phyloP scores from a whole-genome alignment of 169 alveolate genomes.

The Plasmodium coatneyi region DNA sequence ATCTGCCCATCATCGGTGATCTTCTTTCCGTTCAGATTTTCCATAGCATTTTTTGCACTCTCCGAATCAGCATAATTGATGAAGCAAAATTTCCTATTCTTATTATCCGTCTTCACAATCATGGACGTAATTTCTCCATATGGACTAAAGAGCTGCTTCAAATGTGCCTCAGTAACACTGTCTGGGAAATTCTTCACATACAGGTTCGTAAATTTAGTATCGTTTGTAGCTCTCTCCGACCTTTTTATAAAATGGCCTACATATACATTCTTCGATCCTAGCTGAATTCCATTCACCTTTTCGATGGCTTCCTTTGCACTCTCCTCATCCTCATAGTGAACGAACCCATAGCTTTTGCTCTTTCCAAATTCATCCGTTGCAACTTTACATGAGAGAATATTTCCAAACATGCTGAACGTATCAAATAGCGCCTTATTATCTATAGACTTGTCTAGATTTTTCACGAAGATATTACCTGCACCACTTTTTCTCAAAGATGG shows the following conservation, averaged over 20 bases:
- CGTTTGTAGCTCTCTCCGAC: slow-evolving; percentile 85
- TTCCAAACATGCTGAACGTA: slow-evolving; percentile 94
- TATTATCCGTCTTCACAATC: slow-evolving; percentile 87
- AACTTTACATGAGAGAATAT: slow-evolving; percentile 95
- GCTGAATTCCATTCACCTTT: slow-evolving; percentile 91
- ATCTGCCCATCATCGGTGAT: slow-evolving; percentile 80
- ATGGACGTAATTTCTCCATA: slow-evolving; percentile 93
- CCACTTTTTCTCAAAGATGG: slow-evolving; percentile 94
- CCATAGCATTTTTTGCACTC: slow-evolving; percentile 92
- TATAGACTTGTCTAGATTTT: slow-evolving; percentile 92
- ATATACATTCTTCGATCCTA: slow-evolving; percentile 92
- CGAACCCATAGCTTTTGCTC: slow-evolving; percentile 96
- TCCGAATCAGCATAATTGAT: slow-evolving; percentile 89
- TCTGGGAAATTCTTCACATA: slow-evolving; percentile 94
- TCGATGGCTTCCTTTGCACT: slow-evolving; percentile 94
- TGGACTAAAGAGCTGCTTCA: slow-evolving; percentile 84
- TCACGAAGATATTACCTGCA: slow-evolving; percentile 95
- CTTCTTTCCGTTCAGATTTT: slow-evolving; percentile 87
- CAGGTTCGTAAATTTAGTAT: slow-evolving; percentile 87
- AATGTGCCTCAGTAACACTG: slow-evolving; percentile 87
- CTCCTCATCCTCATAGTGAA: slow-evolving; percentile 94
- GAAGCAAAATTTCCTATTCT: slow-evolving; percentile 91
- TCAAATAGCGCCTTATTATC: slow-evolving; percentile 95
- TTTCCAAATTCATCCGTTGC: slow-evolving; percentile 91
- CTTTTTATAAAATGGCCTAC: slow-evolving; percentile 92